phyloP scores from a whole-genome alignment of 495 filamentous ascomycete genomes.

The Pyrenopolyporus hunteri region DNA sequence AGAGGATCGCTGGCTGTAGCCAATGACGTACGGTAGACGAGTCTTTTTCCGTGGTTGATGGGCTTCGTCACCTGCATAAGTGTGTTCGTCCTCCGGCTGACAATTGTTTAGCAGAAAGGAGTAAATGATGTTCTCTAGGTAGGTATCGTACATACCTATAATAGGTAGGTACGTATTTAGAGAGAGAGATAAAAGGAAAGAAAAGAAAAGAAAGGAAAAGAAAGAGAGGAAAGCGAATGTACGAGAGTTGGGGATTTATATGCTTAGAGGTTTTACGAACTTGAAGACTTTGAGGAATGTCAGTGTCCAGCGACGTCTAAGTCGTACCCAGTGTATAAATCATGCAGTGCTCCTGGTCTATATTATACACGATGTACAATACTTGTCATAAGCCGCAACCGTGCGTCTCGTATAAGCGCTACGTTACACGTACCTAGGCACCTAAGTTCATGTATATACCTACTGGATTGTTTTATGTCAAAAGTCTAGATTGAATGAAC shows the following conservation, averaged over 20 bases:
- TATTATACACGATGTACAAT: too few relatives aligned
- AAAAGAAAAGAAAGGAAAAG: too few relatives aligned
- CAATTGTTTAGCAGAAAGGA: not conserved
- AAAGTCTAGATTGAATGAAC: too few relatives aligned
- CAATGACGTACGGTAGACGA: slow-evolving; percentile 37
- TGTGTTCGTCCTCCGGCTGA: slow-evolving; percentile 8
- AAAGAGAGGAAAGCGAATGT: too few relatives aligned
- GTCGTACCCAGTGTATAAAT: too few relatives aligned
- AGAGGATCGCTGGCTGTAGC: slow-evolving; percentile 24
- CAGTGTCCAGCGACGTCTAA: too few relatives aligned
- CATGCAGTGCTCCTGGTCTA: too few relatives aligned
- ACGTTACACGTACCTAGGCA: slow-evolving; percentile 20
- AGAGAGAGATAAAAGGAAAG: too few relatives aligned
- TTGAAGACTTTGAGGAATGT: too few relatives aligned
- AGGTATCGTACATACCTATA: not conserved
- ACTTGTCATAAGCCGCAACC: not conserved
- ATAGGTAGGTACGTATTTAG: too few relatives aligned
- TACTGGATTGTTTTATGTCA: not conserved
- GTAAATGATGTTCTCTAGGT: not conserved
- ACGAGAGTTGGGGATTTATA: too few relatives aligned
- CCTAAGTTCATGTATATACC: not conserved
- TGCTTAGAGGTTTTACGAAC: too few relatives aligned
- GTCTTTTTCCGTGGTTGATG: slow-evolving; percentile 4
- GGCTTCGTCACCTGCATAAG: slow-evolving; percentile 40
- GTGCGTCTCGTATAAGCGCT: slow-evolving; percentile 26